These are phyloP conservation scores for Coniochaeta hoffmannii DNA, from an alignment of 2,329 filamentous ascomycete species.

Conservation along the genomic window DNA sequence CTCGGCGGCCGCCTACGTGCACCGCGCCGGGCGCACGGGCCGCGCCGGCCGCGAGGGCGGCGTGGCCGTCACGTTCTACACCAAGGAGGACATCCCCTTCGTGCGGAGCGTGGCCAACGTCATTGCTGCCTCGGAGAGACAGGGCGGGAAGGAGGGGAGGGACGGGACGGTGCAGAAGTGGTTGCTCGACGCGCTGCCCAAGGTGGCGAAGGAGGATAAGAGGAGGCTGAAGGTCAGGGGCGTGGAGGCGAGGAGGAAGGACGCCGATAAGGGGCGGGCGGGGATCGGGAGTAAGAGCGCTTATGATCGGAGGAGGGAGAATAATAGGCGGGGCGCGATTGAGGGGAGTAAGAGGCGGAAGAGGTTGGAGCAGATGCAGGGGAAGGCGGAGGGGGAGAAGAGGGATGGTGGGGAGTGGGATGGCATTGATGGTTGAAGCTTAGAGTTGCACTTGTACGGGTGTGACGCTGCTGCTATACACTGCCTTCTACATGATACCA, in stretches of 20 bases:
- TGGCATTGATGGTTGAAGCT: conserved; percentile 18
- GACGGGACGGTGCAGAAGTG: conserved; percentile 67
- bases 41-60: conserved; percentile 82
- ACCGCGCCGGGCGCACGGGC: conserved; percentile 86
- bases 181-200: conserved; percentile 81
- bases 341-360: conserved; percentile 52
- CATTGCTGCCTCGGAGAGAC: conserved; percentile 74
- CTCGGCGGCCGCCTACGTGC: conserved; percentile 84
- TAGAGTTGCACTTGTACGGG: no score
- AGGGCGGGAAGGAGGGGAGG: conserved; percentile 43
- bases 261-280: conserved; percentile 20
- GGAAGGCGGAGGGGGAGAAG: not conserved
- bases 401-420: conserved; percentile 17
- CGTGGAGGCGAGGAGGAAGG: conserved; percentile 58
- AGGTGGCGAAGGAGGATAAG: conserved; percentile 74
- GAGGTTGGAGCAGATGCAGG: conserved; percentile 19
- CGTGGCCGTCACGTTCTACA: conserved; percentile 89
- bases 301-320: conserved; percentile 62
- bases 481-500: no score
- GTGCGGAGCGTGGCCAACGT: conserved; percentile 92
- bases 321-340: conserved; percentile 58
- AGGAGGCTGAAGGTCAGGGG: conserved; percentile 76
- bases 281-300: conserved; percentile 80
- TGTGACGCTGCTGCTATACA: no score
- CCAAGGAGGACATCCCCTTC: conserved; percentile 83